Evolutionary conservation across 163 green algal genomes (phyloP), one percentile per base, ranked within the genome.

Genomic region (Coccomyxa subellipsoidea): DNA sequence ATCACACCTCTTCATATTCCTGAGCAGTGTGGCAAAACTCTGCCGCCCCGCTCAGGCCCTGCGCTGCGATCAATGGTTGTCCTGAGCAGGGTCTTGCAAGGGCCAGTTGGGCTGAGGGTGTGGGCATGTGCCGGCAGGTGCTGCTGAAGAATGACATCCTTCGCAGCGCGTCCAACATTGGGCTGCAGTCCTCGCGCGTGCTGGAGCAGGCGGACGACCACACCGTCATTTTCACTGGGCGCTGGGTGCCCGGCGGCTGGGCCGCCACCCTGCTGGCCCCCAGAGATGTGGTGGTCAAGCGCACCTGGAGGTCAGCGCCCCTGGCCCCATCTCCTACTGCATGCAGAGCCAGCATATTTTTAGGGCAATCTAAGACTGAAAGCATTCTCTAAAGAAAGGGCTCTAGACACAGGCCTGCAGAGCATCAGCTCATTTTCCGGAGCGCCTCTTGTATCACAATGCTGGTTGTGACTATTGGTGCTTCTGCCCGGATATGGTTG

Each of bases 231-330:
- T 73, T 73, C 27, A n/a, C 66, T 23, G 66, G 66, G 66, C 7
- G 10, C 79, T 70, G 85, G 85, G 25, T 25, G n/a, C 73, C 54
- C 1, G 39, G 36, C 29, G 32, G 78, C 69, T 39, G n/a, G 31
- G n/a, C 38, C 6, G n/a, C 76, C 29, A 79, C 54, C 15, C 23
- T 79, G n/a, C 37, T 82, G 35, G 38, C 38, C 23, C 36, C 37
- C 32, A 38, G 76, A 37, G 2, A 38, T 23, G 35, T 69, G 10
- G 39, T 82, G 21, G 32, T 36, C 31, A 36, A 39, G 53, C 32
- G 53, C 73, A 70, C 32, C 23, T 40, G 38, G 66, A 38, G 71
- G 71, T 78, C 31, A 0, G 69, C 88, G 66, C 79, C 85, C 12
- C 47, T 18, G 23, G 23, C 47, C 47, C n/a, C n/a, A n/a, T n/a